Percentiles rank a stretch among this genome's conserved stretches.
Evolutionary conservation across 306 rosid species (phyloP).

Genomic region (Echinosophora koreensis): DNA sequence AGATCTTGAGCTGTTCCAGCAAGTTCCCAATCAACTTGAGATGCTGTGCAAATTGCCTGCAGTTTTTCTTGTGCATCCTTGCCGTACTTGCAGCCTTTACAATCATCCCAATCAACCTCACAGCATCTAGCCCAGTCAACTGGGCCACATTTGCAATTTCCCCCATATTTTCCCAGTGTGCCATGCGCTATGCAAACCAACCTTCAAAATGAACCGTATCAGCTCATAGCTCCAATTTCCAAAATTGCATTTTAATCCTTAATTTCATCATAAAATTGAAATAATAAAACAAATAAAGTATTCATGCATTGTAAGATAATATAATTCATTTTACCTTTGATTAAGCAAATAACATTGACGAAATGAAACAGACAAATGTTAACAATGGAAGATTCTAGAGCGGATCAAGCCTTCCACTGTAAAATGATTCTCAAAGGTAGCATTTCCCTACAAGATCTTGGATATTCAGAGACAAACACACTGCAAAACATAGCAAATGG

Average conservation of each 20-base stretch:
- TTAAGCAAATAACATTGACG: constrained; percentile 10
- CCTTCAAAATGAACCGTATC: constrained; percentile 15
- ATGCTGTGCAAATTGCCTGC: constrained; percentile 92
- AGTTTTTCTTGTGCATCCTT: constrained; percentile 92
- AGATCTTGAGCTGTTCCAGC: constrained; percentile 94
- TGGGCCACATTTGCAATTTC: constrained; percentile 89
- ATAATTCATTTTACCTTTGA: constrained; percentile 35
- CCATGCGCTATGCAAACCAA: constrained; percentile 61
- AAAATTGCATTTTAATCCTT: constrained; percentile 4
- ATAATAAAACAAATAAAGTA: not conserved
- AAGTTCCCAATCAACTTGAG: constrained; percentile 92
- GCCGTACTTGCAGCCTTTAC: constrained; percentile 93
- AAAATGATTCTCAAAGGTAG: constrained; percentile 41
- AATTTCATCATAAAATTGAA: constrained; percentile 11
- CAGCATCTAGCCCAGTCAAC: constrained; percentile 88
- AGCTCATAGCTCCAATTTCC: not conserved
- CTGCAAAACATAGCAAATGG: constrained; percentile 47
- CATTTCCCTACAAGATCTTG: constrained; percentile 61
- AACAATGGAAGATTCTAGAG: constrained; percentile 36
- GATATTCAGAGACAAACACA: constrained; percentile 38
- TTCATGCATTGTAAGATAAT: not conserved
- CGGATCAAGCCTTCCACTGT: constrained; percentile 54
- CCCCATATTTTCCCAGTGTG: constrained; percentile 83
- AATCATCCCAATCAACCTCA: constrained; percentile 79
- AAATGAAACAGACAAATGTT: constrained; percentile 9